Percentiles rank a stretch among this genome's conserved stretches.
phyloP scores from a whole-genome alignment of 139 green algal genomes.

The Micractinium sp. region DNA sequence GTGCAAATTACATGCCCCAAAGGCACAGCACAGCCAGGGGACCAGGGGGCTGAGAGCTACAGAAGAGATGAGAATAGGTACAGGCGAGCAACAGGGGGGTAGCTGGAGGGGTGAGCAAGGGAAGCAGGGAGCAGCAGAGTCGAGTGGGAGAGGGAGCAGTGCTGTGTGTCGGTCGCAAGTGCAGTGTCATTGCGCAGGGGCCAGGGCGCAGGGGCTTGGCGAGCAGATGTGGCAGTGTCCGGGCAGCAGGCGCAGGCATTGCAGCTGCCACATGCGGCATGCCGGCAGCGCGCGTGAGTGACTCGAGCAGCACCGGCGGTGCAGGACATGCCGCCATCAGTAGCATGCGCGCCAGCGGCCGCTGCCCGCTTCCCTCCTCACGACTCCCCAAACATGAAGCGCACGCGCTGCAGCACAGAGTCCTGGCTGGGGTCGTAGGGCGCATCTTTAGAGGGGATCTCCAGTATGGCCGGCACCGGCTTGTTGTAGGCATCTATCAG shows the following conservation, averaged over 20 bases:
- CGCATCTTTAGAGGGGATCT: conserved; percentile 95
- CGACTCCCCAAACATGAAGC: conserved; percentile 86
- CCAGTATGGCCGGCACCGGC: conserved; percentile 88
- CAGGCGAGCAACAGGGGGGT: background rate
- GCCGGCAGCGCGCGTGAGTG: no score
- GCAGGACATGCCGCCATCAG: no score
- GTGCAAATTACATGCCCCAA: no score
- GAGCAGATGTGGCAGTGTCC: no score
- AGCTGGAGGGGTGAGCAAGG: background rate
- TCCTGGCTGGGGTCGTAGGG: conserved; percentile 97
- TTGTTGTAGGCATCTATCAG: conserved; percentile 83
- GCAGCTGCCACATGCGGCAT: no score
- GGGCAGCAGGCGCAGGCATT: no score
- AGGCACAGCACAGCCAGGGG: no score
- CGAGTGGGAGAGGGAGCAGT: background rate
- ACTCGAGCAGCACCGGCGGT: no score
- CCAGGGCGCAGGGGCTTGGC: background rate
- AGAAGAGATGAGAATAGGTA: no score
- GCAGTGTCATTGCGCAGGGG: background rate
- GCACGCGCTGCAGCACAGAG: conserved; percentile 89
- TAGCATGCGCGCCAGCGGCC: background rate
- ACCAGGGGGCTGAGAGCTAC: no score
- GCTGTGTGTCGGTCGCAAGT: background rate
- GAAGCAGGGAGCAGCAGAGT: background rate
- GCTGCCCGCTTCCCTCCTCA: background rate